These are phyloP conservation scores for Lepidium campestre DNA, from an alignment of 441 rosid genomes.

Conservation along the genomic window DNA sequence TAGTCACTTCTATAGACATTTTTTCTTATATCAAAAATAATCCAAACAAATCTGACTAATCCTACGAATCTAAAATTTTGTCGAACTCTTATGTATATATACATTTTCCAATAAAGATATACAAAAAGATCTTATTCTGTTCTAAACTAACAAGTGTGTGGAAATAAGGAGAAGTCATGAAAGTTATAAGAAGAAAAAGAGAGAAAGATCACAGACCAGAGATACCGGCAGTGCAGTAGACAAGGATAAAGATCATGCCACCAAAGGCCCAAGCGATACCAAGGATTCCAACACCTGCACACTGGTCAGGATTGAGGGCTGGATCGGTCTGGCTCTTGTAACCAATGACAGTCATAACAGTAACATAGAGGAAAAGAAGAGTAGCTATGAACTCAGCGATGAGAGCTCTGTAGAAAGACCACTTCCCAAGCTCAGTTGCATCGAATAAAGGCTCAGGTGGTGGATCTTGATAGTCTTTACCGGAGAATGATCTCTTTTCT, in stretches of 20 bases:
- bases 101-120: too few species aligned
- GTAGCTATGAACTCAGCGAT: slow-evolving; percentile 92
- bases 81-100: too few species aligned
- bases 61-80: too few species aligned
- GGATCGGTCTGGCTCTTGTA: slow-evolving; percentile 54
- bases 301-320: slow-evolving; percentile 31
- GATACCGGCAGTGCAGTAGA: slow-evolving; percentile 95
- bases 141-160: background rate
- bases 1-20: background rate
- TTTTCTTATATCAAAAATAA: too few species aligned
- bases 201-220: slow-evolving; percentile 41
- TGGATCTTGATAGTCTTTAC: slow-evolving; percentile 86
- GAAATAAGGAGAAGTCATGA: background rate
- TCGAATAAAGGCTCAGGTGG: slow-evolving; percentile 78
- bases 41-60: too few species aligned
- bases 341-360: slow-evolving; percentile 78
- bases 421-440: slow-evolving; percentile 47
- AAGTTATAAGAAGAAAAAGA: background rate
- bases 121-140: too few species aligned
- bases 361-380: slow-evolving; percentile 71
- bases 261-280: slow-evolving; percentile 96
- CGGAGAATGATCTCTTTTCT: slow-evolving; percentile 53
- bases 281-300: slow-evolving; percentile 77
- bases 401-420: slow-evolving; percentile 89
- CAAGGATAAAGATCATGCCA: slow-evolving; percentile 90